phyloP scores from a whole-genome alignment of 495 filamentous ascomycete species.

The Delitschia confertaspora region DNA sequence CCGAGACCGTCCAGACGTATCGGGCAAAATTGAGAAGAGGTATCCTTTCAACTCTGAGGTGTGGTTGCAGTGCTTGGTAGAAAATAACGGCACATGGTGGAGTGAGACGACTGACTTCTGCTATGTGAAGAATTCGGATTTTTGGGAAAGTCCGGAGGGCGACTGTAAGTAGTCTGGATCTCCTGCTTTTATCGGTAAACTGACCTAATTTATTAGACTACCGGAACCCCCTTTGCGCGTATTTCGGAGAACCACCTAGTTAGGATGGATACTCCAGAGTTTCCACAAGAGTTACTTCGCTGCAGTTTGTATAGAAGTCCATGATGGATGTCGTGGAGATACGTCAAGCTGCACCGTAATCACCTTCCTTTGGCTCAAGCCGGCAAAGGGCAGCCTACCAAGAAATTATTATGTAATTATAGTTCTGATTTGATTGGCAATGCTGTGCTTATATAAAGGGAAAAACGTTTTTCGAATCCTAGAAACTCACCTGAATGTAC shows the following conservation, averaged over 20 bases:
- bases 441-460: too few species aligned
- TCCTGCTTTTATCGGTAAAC: not conserved
- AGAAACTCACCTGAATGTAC: too few species aligned
- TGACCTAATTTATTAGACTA: conserved; percentile 6
- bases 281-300: too few species aligned
- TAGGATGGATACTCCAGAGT: too few species aligned
- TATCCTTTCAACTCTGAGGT: conserved; percentile 15
- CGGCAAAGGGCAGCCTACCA: too few species aligned
- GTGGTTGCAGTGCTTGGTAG: conserved; percentile 19
- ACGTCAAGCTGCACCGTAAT: too few species aligned
- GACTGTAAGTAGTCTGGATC: conserved; percentile 13
- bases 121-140: conserved; percentile 19
- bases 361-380: too few species aligned
- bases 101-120: conserved; percentile 26
- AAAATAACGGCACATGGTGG: conserved; percentile 23
- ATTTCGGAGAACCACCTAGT: conserved; percentile 6
- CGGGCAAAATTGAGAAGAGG: conserved; percentile 1
- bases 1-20: conserved; percentile 4
- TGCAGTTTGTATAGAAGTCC: too few species aligned
- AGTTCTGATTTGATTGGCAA: too few species aligned
- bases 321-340: too few species aligned
- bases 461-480: too few species aligned
- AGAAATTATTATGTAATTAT: too few species aligned
- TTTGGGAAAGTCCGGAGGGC: conserved; percentile 19
- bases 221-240: conserved; percentile 10